Evolutionary conservation across 2,329 filamentous ascomycete genomes (phyloP), one percentile per base, ranked within the genome.

Genomic region (Ophiostoma pallidulum): DNA sequence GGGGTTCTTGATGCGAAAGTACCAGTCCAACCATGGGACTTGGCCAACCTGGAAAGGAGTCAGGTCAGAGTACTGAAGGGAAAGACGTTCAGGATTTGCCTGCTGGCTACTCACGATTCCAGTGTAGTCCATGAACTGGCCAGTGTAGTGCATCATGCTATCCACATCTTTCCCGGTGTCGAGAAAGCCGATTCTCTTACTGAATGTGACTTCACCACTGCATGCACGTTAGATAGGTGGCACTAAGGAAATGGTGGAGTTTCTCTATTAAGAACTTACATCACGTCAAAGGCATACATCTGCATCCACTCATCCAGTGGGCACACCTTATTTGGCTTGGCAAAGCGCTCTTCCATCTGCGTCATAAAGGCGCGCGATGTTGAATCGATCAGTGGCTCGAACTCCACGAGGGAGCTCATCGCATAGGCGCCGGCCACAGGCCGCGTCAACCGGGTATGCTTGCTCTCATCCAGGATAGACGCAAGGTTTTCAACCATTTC

Each of bases 201-300:
- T 75, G 65, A 77, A 82, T 0, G 77, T 81, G 50, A 81, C 65
- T 31, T 76, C 70, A 1, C 76, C 75, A 51, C n/a, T n/a, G n/a
- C n/a, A n/a, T n/a, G n/a, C n/a, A n/a, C n/a, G n/a, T n/a, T n/a
- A n/a, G n/a, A n/a, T n/a, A n/a, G n/a, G n/a, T n/a, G n/a, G n/a
- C n/a, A n/a, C n/a, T n/a, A n/a, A n/a, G n/a, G n/a, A n/a, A n/a
- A n/a, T n/a, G n/a, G n/a, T n/a, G n/a, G n/a, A n/a, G n/a, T n/a
- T n/a, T n/a, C n/a, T n/a, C n/a, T n/a, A n/a, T n/a, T n/a, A n/a
- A n/a, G n/a, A n/a, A n/a, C n/a, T n/a, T n/a, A n/a, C n/a, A 81
- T 78, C 3, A 80, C 78, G 59, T 82, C 78, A 54, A 82, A 82
- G 0, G 79, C 78, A 56, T 77, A 82, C 60, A 71, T 81, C 48